Percentiles rank a stretch among this genome's conserved stretches.
phyloP scores from a whole-genome alignment of 2,329 filamentous ascomycete genomes.

The Aspergillus sp. region DNA sequence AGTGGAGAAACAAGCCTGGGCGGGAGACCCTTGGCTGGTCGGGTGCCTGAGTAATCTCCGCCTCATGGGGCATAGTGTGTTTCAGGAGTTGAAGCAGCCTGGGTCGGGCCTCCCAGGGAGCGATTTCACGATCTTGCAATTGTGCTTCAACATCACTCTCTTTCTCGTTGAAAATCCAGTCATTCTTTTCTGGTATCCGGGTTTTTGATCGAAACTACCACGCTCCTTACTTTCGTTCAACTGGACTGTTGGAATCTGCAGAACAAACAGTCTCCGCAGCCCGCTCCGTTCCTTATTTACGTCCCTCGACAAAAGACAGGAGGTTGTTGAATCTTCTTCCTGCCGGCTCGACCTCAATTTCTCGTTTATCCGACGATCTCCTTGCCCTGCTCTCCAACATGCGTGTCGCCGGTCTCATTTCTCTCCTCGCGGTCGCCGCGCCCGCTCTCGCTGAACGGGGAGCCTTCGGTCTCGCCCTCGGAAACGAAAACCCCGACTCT shows the following conservation, averaged over 20 bases:
- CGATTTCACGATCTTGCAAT: neutral
- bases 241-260: neutral
- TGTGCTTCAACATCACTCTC: neutral
- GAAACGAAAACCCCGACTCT: conserved; percentile 65
- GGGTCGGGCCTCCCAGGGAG: neutral
- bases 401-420: conserved; percentile 50
- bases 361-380: neutral
- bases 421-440: conserved; percentile 47
- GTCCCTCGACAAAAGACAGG: neutral
- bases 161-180: neutral
- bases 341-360: neutral
- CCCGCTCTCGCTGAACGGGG: conserved; percentile 58
- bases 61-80: conserved; percentile 10
- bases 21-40: neutral
- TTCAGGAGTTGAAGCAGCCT: conserved; percentile 10
- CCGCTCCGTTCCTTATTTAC: neutral
- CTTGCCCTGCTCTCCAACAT: conserved; percentile 35
- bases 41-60: conserved; percentile 12
- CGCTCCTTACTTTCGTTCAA: neutral
- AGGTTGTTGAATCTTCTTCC: neutral
- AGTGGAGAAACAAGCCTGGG: neutral
- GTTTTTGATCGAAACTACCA: neutral
- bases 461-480: conserved; percentile 67
- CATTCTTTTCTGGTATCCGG: neutral
- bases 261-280: neutral